A percentile compares a stretch with the other conserved stretches of the same genome.
phyloP scores from a whole-genome alignment of 345 rosid species.

The Salix suchowensis region DNA sequence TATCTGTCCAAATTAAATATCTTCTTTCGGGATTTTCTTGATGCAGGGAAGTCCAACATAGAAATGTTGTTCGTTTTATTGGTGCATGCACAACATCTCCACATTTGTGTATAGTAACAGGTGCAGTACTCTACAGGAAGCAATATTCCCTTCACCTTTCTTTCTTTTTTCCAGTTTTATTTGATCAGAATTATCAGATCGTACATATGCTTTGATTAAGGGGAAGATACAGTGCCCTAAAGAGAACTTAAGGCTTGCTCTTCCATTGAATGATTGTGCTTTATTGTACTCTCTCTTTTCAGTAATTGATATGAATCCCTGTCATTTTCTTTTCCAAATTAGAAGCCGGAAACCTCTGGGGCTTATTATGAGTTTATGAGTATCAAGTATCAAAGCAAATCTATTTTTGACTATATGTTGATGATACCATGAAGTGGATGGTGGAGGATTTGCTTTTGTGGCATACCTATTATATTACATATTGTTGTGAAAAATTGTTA shows the following conservation, averaged over 20 bases:
- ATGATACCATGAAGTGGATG: neutral
- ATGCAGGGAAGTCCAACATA: constrained; percentile 60
- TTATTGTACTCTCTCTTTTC: neutral
- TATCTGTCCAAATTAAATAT: neutral
- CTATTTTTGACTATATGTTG: neutral
- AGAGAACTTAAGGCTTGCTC: neutral
- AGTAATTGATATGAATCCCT: neutral
- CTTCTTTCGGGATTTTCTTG: neutral
- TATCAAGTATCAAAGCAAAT: neutral
- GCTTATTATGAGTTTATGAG: neutral
- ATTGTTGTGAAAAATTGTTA: neutral
- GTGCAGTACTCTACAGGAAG: constrained; percentile 20
- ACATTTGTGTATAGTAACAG: constrained; percentile 64
- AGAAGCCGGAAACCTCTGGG: neutral
- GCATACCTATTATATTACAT: neutral
- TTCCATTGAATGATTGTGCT: neutral
- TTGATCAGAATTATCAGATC: neutral
- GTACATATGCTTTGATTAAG: neutral
- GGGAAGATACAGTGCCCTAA: neutral
- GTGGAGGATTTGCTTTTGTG: neutral
- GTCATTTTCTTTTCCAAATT: neutral
- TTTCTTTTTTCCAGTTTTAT: neutral
- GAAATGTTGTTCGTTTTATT: constrained; percentile 59
- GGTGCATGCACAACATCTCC: constrained; percentile 66
- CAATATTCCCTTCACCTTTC: neutral